Evolutionary conservation across 2,329 filamentous ascomycete species (phyloP).

Genomic region (Penicillium sp.): DNA sequence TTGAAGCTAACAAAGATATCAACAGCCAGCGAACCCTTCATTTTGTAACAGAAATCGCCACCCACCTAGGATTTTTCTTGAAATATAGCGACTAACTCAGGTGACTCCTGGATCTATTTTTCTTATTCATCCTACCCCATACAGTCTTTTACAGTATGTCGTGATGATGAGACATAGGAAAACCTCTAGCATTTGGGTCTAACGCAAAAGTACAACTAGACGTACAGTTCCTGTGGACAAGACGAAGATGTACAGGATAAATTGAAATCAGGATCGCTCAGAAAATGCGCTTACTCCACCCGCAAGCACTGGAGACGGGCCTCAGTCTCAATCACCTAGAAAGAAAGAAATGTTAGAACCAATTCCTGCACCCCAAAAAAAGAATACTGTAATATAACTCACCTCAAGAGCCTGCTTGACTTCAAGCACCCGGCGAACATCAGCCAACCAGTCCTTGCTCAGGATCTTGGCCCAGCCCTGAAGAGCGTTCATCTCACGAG

Average conservation of each 20-base stretch:
- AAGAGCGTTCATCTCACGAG: constrained; percentile 90
- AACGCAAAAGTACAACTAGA: constrained; percentile 39
- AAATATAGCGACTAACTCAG: too few relatives aligned
- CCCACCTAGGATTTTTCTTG: too few relatives aligned
- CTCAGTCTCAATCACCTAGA: constrained; percentile 82
- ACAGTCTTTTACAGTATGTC: background rate
- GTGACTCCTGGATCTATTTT: too few relatives aligned
- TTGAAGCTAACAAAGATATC: too few relatives aligned
- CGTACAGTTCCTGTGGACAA: constrained; percentile 39
- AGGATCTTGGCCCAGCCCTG: constrained; percentile 94
- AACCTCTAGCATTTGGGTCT: constrained; percentile 41
- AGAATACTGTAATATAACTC: constrained; percentile 43
- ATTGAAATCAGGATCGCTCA: constrained; percentile 28
- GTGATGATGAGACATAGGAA: constrained; percentile 14
- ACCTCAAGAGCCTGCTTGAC: constrained; percentile 96
- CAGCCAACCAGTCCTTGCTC: constrained; percentile 88
- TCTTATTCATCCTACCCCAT: too few relatives aligned
- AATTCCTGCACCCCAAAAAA: background rate
- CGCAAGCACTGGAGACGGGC: constrained; percentile 84
- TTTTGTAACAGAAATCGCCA: too few relatives aligned
- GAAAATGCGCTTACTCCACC: constrained; percentile 61
- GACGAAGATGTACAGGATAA: constrained; percentile 31
- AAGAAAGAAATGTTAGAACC: constrained; percentile 17
- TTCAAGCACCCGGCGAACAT: constrained; percentile 89
- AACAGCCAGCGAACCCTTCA: too few relatives aligned